Evolutionary conservation across 768 basidiomycete genomes (phyloP).

Genomic region (Phlebiopsis gigantea): DNA sequence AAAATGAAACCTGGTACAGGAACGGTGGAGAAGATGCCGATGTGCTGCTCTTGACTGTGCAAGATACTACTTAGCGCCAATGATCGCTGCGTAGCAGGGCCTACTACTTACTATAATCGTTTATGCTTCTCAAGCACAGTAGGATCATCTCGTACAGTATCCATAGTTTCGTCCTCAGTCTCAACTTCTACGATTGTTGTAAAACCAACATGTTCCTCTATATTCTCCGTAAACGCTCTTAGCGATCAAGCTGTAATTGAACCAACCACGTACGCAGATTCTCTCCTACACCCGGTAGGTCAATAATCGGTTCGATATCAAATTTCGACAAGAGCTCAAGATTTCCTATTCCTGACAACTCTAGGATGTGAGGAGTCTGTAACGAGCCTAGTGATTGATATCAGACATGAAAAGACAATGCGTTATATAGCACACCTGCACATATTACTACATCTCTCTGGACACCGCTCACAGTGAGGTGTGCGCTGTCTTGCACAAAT

Average conservation of each 20-base stretch:
- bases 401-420: not conserved
- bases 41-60: not conserved
- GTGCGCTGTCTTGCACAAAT: not conserved
- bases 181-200: slow-evolving; percentile 1
- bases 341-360: slow-evolving; percentile 40
- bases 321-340: slow-evolving; percentile 12
- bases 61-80: not conserved
- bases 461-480: slow-evolving; percentile 34
- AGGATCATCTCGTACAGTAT: slow-evolving; percentile 1
- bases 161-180: not conserved
- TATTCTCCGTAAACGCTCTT: not conserved
- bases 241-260: not conserved
- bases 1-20: not conserved
- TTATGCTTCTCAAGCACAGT: not conserved
- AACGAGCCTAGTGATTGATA: slow-evolving; percentile 26
- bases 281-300: slow-evolving; percentile 36
- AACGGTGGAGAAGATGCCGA: not conserved
- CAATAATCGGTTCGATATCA: slow-evolving; percentile 27
- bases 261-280: slow-evolving; percentile 6
- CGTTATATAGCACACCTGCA: slow-evolving; percentile 15
- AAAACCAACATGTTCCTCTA: not conserved
- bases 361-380: slow-evolving; percentile 41
- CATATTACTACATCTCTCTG: slow-evolving; percentile 48
- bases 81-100: not conserved
- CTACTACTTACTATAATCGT: slow-evolving; percentile 3